Evolutionary conservation across 352 stramenopile genomes (phyloP).

Genomic region (Globisporangium heterothallicum): DNA sequence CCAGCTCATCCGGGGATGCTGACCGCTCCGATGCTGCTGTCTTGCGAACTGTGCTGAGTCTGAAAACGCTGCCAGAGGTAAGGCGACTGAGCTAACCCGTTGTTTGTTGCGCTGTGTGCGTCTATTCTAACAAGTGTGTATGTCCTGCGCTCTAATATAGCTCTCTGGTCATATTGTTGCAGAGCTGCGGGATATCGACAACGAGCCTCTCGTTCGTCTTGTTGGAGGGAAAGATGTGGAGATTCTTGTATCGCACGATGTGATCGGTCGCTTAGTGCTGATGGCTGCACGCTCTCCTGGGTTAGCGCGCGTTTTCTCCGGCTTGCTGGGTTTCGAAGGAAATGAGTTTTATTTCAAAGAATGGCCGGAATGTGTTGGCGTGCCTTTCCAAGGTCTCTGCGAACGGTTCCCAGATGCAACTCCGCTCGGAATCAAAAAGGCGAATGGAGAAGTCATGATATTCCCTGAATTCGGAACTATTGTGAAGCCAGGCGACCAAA

Average conservation of each 20-base stretch:
- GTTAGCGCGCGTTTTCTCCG: constrained; percentile 62
- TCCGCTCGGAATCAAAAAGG: constrained; percentile 71
- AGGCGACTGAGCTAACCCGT: too few species aligned
- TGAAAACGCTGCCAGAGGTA: constrained; percentile 72
- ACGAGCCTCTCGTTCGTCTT: constrained; percentile 70
- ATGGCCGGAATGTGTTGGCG: constrained; percentile 73
- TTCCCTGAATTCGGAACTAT: constrained; percentile 29
- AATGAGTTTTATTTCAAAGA: constrained; percentile 89
- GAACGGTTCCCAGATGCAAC: constrained; percentile 80
- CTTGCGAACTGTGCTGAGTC: constrained; percentile 68
- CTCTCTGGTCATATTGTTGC: constrained; percentile 77
- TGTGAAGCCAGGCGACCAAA: constrained; percentile 51
- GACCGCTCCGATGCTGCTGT: constrained; percentile 79
- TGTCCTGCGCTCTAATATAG: constrained; percentile 9
- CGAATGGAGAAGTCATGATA: constrained; percentile 54
- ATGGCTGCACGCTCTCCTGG: constrained; percentile 81
- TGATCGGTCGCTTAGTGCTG: constrained; percentile 85
- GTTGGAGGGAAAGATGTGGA: constrained; percentile 77
- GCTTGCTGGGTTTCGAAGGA: constrained; percentile 81
- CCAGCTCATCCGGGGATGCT: constrained; percentile 57
- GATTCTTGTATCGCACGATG: constrained; percentile 82
- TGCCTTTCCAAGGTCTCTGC: constrained; percentile 55
- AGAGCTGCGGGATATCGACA: constrained; percentile 86
- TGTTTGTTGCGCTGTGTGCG: too few species aligned
- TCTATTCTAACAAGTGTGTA: too few species aligned